Conservation (phyloP, 2,329 filamentous ascomycete genomes). For the Diplocarpon rosae region DNA sequence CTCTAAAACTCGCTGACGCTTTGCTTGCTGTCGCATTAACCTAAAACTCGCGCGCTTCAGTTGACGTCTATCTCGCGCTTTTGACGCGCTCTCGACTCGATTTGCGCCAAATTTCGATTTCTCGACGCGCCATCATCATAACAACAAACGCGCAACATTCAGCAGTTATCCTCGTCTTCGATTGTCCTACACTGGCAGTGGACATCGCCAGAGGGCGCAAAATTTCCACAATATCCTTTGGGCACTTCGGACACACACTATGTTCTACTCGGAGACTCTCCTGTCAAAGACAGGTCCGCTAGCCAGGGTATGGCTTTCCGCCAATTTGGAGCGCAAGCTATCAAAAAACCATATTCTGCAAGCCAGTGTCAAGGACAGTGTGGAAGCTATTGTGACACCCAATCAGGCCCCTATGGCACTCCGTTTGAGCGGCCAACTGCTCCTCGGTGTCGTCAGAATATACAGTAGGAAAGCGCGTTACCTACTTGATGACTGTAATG, state of each 20-base stretch:
- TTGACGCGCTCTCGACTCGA: constrained; percentile 8
- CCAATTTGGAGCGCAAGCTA: constrained; percentile 96
- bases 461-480: constrained; percentile 97
- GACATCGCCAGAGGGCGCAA: constrained; percentile 16
- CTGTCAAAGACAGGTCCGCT: constrained; percentile 94
- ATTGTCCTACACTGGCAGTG: constrained; percentile 10
- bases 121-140: constrained; percentile 16
- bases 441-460: constrained; percentile 92
- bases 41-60: background rate
- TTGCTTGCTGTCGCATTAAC: constrained; percentile 10
- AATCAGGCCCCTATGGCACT: constrained; percentile 91
- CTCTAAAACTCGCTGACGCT: constrained; percentile 6
- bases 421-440: constrained; percentile 82
- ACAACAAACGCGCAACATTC: constrained; percentile 16
- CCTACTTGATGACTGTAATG: constrained; percentile 91
- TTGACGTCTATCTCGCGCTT: background rate
- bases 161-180: background rate
- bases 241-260: constrained; percentile 33
- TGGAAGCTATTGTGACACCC: constrained; percentile 87
- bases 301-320: constrained; percentile 95
- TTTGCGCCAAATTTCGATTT: constrained; percentile 10
- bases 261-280: constrained; percentile 97
- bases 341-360: constrained; percentile 94
- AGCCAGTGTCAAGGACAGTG: constrained; percentile 88
- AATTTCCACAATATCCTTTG: constrained; percentile 14